Evolutionary conservation across 768 basidiomycete genomes (phyloP), one percentile per base, ranked within the genome.

Genomic region (Vararia minispora): DNA sequence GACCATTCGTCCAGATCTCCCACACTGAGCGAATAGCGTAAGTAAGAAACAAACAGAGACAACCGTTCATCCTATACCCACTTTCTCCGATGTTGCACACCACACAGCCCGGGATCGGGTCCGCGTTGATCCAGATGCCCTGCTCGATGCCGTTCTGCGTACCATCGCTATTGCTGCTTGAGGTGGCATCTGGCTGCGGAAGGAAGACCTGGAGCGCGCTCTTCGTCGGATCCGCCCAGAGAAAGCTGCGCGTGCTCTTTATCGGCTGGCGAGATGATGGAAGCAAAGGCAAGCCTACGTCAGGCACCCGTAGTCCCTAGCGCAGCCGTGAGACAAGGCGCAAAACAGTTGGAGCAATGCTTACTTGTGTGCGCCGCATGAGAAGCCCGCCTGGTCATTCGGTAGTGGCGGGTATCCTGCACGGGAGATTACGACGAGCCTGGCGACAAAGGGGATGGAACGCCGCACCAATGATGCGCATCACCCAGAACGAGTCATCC

Each of bases 61-160:
- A n/a, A n/a, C n/a, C n/a, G n/a, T n/a, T n/a, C n/a, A n/a, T n/a
- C n/a, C n/a, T n/a, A 8, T 22, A 60, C 79, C 54, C 42, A 85
- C 89, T 94, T 65, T 88, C 83, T 17, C 90, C 90, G 28, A 95
- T 79, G 50, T 95, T 95, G 57, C 87, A 89, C 14, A 95, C 85
- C 6, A 94, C 64, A 46, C 84, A 86, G 7, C 78, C 81, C 11
- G 76, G 76, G 16, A 86, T 70, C 0, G 91, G 91, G 56, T 90
- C 79, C 0, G 86, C 89, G 33, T 74, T 72, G 36, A 92, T 79
- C 89, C 90, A 94, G 2, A 66, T 46, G 2, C 83, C 64, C 42
- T 75, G 69, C 18, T 61, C 56, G 3, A 73, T 73, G 23, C 75
- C 65, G 49, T 81, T 72, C 2, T 57, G 52, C 0, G 71, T 70